Conservation (phyloP, 345 rosid species). For the Diplotaxis tenuifolia region DNA sequence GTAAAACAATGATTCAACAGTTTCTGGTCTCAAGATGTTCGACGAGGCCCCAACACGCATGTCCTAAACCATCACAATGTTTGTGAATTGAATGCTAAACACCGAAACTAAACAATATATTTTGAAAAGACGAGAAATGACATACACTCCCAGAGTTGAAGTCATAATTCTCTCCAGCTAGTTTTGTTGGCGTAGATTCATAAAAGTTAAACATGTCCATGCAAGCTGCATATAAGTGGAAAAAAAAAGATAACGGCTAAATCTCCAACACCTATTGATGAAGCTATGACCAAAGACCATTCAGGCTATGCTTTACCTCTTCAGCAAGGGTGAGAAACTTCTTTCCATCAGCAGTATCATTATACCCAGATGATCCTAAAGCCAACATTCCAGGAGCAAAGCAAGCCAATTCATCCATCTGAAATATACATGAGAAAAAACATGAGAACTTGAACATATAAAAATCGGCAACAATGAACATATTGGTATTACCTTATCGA, state of each 20-base stretch:
- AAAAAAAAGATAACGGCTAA: neutral
- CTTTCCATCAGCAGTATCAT: slow-evolving; percentile 59
- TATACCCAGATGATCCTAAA: slow-evolving; percentile 79
- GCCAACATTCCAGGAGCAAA: slow-evolving; percentile 82
- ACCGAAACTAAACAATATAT: neutral
- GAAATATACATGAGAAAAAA: slow-evolving; percentile 19
- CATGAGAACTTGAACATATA: neutral
- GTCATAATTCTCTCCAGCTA: slow-evolving; percentile 97
- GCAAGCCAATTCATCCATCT: slow-evolving; percentile 99
- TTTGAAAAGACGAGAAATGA: neutral
- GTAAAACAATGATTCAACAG: slow-evolving; percentile 91
- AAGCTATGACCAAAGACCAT: slow-evolving; percentile 11
- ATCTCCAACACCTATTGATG: neutral
- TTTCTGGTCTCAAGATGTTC: slow-evolving; percentile 96
- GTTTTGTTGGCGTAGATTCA: slow-evolving; percentile 84
- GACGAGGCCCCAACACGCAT: slow-evolving; percentile 93
- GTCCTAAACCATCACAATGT: slow-evolving; percentile 55
- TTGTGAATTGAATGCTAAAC: neutral
- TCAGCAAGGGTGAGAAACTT: slow-evolving; percentile 82
- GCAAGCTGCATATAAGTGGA: slow-evolving; percentile 63
- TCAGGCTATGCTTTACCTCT: slow-evolving; percentile 55
- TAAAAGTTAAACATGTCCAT: slow-evolving; percentile 96
- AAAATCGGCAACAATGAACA: neutral
- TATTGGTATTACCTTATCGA: slow-evolving; percentile 61
- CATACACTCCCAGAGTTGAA: slow-evolving; percentile 62